Conservation (phyloP, 129 eudicot species). For the Pulicaria dysenterica region DNA sequence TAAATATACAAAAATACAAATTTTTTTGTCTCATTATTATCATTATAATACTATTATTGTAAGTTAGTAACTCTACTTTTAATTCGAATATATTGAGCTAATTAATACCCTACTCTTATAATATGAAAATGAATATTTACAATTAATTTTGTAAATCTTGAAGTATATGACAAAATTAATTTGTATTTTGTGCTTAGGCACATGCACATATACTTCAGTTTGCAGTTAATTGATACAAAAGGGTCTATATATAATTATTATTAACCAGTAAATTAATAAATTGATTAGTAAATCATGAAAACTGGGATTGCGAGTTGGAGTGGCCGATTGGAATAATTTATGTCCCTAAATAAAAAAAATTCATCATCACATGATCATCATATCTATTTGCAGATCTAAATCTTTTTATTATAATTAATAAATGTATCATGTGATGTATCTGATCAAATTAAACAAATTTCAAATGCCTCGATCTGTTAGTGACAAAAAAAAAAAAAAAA, state of each 20-base stretch:
- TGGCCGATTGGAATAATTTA: constrained; percentile 25
- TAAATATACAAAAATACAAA: neutral
- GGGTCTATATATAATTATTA: constrained; percentile 18
- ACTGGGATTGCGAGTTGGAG: constrained; percentile 33
- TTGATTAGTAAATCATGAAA: constrained; percentile 26
- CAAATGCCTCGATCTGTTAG: too few species aligned
- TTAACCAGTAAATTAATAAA: neutral
- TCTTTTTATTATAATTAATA: too few species aligned
- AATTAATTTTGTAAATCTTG: constrained; percentile 6
- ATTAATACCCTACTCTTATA: neutral
- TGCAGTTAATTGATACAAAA: too few species aligned
- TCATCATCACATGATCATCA: constrained; percentile 4
- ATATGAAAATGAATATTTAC: neutral
- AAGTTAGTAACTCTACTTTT: neutral
- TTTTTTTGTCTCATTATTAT: neutral
- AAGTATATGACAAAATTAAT: neutral
- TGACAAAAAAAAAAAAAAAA: too few species aligned
- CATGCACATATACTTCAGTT: constrained; percentile 18
- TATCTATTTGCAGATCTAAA: constrained; percentile 19
- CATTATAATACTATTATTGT: neutral
- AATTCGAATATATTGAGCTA: constrained; percentile 26
- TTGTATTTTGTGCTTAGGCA: constrained; percentile 21
- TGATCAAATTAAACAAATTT: too few species aligned
- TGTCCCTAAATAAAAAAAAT: constrained; percentile 24
- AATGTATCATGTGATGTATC: too few species aligned